Conservation (phyloP, 352 stramenopile genomes). For the Phytopythium cucurbitacearum region DNA sequence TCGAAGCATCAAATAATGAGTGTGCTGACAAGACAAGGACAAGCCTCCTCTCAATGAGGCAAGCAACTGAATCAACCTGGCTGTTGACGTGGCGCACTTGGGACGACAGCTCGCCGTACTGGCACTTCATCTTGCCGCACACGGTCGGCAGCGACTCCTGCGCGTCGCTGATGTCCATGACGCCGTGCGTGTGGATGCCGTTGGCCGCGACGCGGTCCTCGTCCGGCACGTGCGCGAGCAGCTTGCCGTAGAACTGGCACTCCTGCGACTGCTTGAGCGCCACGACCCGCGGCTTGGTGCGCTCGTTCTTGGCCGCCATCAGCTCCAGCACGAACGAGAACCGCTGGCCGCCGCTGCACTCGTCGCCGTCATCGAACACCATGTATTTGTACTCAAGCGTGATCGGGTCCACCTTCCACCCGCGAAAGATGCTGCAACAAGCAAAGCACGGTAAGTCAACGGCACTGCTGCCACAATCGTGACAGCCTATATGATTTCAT, state of each 20-base stretch:
- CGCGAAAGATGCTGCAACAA: constrained; percentile 54
- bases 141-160: constrained; percentile 49
- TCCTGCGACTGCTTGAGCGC: constrained; percentile 51
- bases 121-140: constrained; percentile 71
- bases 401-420: constrained; percentile 78
- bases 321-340: constrained; percentile 53
- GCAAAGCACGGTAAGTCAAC: not conserved
- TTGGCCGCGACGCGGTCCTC: constrained; percentile 29
- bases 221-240: constrained; percentile 44
- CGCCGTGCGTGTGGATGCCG: constrained; percentile 61
- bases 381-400: constrained; percentile 76
- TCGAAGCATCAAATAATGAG: not conserved
- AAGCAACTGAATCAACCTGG: constrained; percentile 22
- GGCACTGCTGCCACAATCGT: not conserved
- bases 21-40: constrained; percentile 1
- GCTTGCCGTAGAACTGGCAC: constrained; percentile 48
- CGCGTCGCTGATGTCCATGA: constrained; percentile 61
- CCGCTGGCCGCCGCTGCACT: constrained; percentile 40
- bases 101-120: constrained; percentile 43
- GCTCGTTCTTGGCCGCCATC: constrained; percentile 32
- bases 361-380: constrained; percentile 70
- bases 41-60: not conserved
- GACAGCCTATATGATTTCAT: constrained; percentile 1
- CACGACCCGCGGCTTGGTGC: constrained; percentile 35
- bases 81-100: constrained; percentile 45